A percentile compares a stretch with the other conserved stretches of the same genome.
These are phyloP conservation scores for Paramecium octaurelia DNA, from an alignment of 73 alveolate genomes.

Conservation along the genomic window DNA sequence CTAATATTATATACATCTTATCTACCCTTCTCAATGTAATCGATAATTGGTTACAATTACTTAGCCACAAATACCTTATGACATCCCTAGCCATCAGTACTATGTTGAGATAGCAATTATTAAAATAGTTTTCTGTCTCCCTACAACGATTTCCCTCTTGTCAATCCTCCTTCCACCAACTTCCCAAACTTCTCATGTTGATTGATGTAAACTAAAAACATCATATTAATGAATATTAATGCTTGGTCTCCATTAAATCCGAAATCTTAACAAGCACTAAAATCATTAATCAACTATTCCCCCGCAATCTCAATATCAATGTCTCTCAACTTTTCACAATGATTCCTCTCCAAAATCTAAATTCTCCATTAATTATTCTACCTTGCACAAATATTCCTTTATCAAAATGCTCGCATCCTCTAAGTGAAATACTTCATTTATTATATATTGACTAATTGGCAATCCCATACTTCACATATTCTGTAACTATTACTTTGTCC, in stretches of 20 bases:
- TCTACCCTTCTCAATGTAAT: not conserved
- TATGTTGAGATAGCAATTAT: not conserved
- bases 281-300: not conserved
- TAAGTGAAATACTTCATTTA: not conserved
- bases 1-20: not conserved
- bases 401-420: not conserved
- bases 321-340: not conserved
- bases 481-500: not conserved
- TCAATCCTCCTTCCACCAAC: not conserved
- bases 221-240: not conserved
- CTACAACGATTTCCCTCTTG: not conserved
- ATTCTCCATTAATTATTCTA: not conserved
- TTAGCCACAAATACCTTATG: not conserved
- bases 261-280: not conserved
- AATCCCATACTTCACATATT: not conserved
- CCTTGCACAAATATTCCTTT: slow-evolving; percentile 3
- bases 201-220: not conserved
- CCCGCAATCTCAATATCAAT: not conserved
- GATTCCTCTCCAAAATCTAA: not conserved
- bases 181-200: not conserved
- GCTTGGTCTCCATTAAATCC: not conserved
- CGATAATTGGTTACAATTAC: not conserved
- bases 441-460: not conserved
- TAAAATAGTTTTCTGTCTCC: not conserved
- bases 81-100: not conserved